Base-by-base conservation (phyloP, 352 stramenopile species). In the Globisporangium cederbergense region DNA sequence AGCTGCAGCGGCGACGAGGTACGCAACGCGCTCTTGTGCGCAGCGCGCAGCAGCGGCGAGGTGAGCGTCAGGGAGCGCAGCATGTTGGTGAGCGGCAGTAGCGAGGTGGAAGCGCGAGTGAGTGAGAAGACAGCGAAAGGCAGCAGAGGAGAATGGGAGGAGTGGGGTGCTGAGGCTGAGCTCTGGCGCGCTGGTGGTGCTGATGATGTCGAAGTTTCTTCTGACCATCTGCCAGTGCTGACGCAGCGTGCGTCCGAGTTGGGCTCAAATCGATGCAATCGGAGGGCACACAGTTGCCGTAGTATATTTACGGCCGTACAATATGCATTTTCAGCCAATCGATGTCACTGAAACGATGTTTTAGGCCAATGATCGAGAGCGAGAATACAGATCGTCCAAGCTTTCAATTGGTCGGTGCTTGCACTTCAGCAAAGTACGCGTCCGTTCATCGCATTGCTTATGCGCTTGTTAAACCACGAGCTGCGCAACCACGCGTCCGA, bases 131-230 rank as follows among this genome's bases (percentile, higher is more conserved):
- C 14, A 55, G 49, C 25, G 25, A 28, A 28, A 28, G 25, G 50
- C 50, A 7, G 30, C 6, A 32, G 50, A n/a, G 50, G 11, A 16
- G 4, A 28, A 34, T 53, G 22, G 13, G 22, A 13, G 49, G 22
- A 11, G 5, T 20, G 13, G 4, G 13, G 4, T 47, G 42, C 45
- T 28, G 16, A 25, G n/a, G 45, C 45, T 28, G 25, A 28, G 25
- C 25, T 28, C 13, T 49, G 34, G 16, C 51, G 30, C 28, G 51
- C 51, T 6, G 30, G 7, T 42, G 10, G 51, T 16, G 51, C 51
- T 45, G 38, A 45, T 45, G 36, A 58, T 45, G 52, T 58, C 52
- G 52, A 58, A 58, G 52, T 58, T 58, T 58, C 51, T 56, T 22
- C 4, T 56, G 51, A 18, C 2, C 34, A 11, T 11, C 34, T 40